Conservation (phyloP, 352 stramenopile species). For the Phytopythium oedochilum region DNA sequence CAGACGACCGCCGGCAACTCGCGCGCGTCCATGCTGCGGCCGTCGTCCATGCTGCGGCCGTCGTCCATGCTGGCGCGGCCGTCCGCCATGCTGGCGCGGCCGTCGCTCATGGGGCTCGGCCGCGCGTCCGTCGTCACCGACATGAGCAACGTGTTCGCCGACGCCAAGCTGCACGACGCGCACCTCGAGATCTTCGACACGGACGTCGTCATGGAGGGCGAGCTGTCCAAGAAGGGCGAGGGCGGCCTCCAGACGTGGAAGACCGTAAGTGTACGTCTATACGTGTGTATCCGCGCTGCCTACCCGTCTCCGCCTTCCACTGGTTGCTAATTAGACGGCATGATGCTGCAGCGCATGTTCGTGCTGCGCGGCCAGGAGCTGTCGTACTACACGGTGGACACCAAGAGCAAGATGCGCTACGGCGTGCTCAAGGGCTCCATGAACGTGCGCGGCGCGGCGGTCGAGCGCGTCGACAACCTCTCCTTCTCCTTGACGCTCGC, state of each 20-base stretch:
- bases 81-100: slow-evolving; percentile 26
- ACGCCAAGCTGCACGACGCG: slow-evolving; percentile 54
- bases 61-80: slow-evolving; percentile 4
- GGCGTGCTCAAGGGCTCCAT: slow-evolving; percentile 60
- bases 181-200: slow-evolving; percentile 49
- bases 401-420: slow-evolving; percentile 40
- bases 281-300: neutral
- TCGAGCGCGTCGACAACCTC: slow-evolving; percentile 49
- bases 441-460: slow-evolving; percentile 32
- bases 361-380: slow-evolving; percentile 64
- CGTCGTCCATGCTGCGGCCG: slow-evolving; percentile 2
- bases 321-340: no score
- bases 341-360: slow-evolving; percentile 59
- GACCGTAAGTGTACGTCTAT: slow-evolving; percentile 41
- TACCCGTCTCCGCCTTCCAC: no score
- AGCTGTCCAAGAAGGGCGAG: slow-evolving; percentile 66
- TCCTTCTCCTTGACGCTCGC: slow-evolving; percentile 22
- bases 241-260: slow-evolving; percentile 57
- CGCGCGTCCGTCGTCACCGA: slow-evolving; percentile 43
- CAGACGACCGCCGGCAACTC: neutral
- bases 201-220: slow-evolving; percentile 68
- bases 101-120: slow-evolving; percentile 27
- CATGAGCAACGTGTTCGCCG: slow-evolving; percentile 55
- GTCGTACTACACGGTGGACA: slow-evolving; percentile 61
- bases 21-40: slow-evolving; percentile 6